phyloP scores from a whole-genome alignment of 1,139 yeast genomes.

The Suhomyces guaymorum region DNA sequence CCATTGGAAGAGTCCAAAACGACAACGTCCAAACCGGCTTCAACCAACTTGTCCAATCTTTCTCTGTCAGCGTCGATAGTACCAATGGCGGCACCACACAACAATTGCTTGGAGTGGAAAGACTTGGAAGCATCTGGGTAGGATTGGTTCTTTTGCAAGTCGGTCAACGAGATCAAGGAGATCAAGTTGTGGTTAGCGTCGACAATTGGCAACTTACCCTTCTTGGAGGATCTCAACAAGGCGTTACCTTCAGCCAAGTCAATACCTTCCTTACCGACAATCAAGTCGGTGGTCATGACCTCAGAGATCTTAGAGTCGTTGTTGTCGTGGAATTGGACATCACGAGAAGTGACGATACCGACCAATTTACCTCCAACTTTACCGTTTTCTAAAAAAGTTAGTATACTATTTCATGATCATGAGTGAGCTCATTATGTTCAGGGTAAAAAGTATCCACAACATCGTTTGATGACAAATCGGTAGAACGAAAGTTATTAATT shows the following conservation, averaged over 20 bases:
- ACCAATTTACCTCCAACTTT: slow-evolving; percentile 83
- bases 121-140: slow-evolving; percentile 96
- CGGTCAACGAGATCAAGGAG: slow-evolving; percentile 91
- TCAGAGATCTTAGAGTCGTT: slow-evolving; percentile 61
- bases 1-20: slow-evolving; percentile 97
- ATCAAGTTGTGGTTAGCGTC: slow-evolving; percentile 76
- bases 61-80: slow-evolving; percentile 86
- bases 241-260: slow-evolving; percentile 85
- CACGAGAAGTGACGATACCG: slow-evolving; percentile 97
- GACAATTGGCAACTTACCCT: slow-evolving; percentile 95
- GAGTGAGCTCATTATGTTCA: slow-evolving; percentile 5
- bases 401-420: slow-evolving; percentile 20
- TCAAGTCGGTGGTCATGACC: slow-evolving; percentile 86
- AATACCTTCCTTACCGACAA: slow-evolving; percentile 83
- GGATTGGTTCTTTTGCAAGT: slow-evolving; percentile 91
- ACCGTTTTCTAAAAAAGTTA: slow-evolving; percentile 67
- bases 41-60: slow-evolving; percentile 82
- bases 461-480: slow-evolving; percentile 98
- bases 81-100: slow-evolving; percentile 99
- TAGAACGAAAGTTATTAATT: slow-evolving; percentile 97
- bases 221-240: slow-evolving; percentile 86
- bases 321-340: slow-evolving; percentile 90
- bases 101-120: slow-evolving; percentile 86
- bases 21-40: slow-evolving; percentile 97
- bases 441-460: slow-evolving; percentile 71